Base-by-base conservation (phyloP, 2,329 filamentous ascomycete species). In the Fusarium papillatum region DNA sequence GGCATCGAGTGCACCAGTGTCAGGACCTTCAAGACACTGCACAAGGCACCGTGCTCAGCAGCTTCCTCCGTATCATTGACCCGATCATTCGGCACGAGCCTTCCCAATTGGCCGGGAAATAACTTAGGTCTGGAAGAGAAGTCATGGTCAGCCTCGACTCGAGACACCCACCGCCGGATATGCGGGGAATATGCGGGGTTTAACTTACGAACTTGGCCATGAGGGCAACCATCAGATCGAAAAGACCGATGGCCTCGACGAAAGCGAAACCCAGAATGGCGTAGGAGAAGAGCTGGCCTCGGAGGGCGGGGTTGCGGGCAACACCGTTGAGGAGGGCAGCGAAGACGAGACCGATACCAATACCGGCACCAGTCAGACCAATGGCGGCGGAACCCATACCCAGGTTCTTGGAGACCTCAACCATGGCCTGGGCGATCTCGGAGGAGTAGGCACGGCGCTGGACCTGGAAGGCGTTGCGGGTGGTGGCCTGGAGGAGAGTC, bases 261-360 rank as follows among this genome's bases (percentile, higher is more conserved):
- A 97, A 97, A 86, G 95, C 95, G 90, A 97, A 97, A 90, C 95
- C 95, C 85, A 97, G 90, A 94, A 97, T 96, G 92, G 95, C 95
- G 90, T 97, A 96, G 82, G 94, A 95, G 94, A 97, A 98, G 85
- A 98, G 95, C 92, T 97, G 95, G 87, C 95, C 95, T 90, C 95
- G 94, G 90, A 97, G 94, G 85, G 94, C 94, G 85, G 95, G 95
- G 94, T 98, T 98, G 90, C 95, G 95, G 90, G 95, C 94, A 87
- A 97, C 95, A 89, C 93, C 93, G 88, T 94, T 93, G 85, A 97
- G 91, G 86, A 97, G 94, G 84, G 94, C 93, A 85, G 94, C 95
- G 92, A 97, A 97, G 86, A 97, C 95, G 85, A 96, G 93, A 91
- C 95, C 95, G 88, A 97, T 97, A 95, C 95, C 95, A 87, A 97